Conservation (phyloP, 192 early-diverging fungal genomes). For the Coemansia sp. region DNA sequence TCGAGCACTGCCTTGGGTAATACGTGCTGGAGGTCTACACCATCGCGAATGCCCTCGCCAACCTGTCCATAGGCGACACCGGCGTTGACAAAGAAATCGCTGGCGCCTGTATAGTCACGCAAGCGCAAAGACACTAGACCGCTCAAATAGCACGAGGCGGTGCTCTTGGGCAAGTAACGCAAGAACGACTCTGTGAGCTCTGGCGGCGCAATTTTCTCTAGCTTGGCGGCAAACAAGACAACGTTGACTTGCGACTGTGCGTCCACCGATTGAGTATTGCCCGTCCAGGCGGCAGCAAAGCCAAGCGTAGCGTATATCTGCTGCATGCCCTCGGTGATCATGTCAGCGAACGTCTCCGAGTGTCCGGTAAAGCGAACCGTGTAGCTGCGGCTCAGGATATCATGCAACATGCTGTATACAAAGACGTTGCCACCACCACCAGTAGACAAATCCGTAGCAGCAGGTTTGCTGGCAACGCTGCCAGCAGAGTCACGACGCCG, state of each 20-base stretch:
- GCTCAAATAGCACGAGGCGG: constrained; percentile 35
- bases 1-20: constrained; percentile 25
- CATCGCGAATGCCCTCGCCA: constrained; percentile 18
- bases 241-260: constrained; percentile 15
- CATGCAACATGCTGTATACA: constrained; percentile 50
- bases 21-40: constrained; percentile 35
- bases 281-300: constrained; percentile 8
- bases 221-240: constrained; percentile 38
- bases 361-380: constrained; percentile 26
- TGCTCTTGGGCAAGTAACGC: constrained; percentile 36
- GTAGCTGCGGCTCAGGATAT: constrained; percentile 24
- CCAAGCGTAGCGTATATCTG: constrained; percentile 36
- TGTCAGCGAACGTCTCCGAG: constrained; percentile 42
- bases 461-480: constrained; percentile 7
- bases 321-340: constrained; percentile 42
- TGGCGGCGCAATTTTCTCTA: constrained; percentile 32
- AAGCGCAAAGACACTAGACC: constrained; percentile 44
- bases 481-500: constrained; percentile 28
- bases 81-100: constrained; percentile 39
- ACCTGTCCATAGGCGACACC: constrained; percentile 29
- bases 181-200: constrained; percentile 38
- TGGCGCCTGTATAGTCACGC: constrained; percentile 32
- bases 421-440: constrained; percentile 3
- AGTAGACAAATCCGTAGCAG: background rate
- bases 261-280: background rate